phyloP scores from a whole-genome alignment of 1,139 yeast genomes.

The Lodderomyces parapsilosis region DNA sequence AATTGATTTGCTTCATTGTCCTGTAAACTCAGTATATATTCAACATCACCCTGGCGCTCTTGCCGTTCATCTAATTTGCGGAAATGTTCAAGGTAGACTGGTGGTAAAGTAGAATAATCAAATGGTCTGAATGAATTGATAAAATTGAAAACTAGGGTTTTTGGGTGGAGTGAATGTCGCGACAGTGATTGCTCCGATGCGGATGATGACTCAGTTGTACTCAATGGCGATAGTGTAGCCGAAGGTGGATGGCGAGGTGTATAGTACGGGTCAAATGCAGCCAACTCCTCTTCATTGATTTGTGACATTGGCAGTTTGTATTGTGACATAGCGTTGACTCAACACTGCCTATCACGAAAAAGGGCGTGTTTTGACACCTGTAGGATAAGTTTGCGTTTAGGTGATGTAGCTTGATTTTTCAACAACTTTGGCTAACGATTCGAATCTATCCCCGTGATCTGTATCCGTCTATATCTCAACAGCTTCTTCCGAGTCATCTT shows the following conservation, averaged over 20 bases:
- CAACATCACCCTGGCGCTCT: neutral
- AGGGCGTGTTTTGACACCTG: no score
- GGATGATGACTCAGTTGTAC: neutral
- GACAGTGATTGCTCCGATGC: neutral
- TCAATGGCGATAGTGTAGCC: neutral
- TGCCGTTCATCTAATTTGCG: constrained; percentile 1
- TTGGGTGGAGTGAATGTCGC: constrained; percentile 8
- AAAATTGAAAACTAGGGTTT: constrained; percentile 17
- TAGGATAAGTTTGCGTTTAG: neutral
- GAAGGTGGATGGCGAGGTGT: neutral
- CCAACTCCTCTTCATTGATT: neutral
- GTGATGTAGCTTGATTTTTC: neutral
- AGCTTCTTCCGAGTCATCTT: neutral
- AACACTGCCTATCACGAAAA: neutral
- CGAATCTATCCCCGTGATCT: no score
- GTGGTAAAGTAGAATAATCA: constrained; percentile 19
- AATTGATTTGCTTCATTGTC: neutral
- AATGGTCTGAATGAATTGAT: constrained; percentile 39
- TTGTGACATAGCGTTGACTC: neutral
- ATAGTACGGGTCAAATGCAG: neutral
- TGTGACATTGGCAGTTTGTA: neutral
- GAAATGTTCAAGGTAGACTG: constrained; percentile 13
- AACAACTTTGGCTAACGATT: no score
- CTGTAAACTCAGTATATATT: neutral
- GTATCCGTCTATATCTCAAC: neutral